Evolutionary conservation across 176 grass and related monocot genomes (phyloP), one percentile per base, ranked within the genome.

Genomic region (Carex cristatella): DNA sequence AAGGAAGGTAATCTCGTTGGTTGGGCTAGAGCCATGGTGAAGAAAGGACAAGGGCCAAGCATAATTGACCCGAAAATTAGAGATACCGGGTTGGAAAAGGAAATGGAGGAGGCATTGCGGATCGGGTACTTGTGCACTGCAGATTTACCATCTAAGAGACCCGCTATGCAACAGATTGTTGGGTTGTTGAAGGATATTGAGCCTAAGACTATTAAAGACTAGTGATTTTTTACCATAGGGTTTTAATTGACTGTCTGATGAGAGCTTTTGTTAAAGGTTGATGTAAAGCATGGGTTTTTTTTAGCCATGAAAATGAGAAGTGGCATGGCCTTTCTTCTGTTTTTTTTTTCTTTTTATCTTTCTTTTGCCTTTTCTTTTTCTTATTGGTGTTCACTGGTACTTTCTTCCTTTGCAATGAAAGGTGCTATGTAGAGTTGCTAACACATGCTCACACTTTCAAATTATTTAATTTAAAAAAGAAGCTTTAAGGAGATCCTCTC

Each of bases 181-280:
- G 96, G 96, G 7, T 87, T 99, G 68, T 86, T 99, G 54, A 99
- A 99, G 90, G 96, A 99, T 89, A 92, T 99, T 32, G 96, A 99
- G 74, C 96, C 96, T 11, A 92, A 90, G 61, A 83, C 53, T 63
- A 51, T 33, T 87, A 88, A 81, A 40, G 42, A 88, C 64, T 76
- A 91, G 59, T 91, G 79, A 88, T 82, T 7, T 46, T 46, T 71
- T 59, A 73, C 19, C 60, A 85, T 55, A 64, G 54, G 56, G 31
- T 79, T 79, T 75, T 83, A 51, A 33, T 83, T 69, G 42, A 56
- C 63, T 69, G 55, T 81, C 81, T 83, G 30, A 83, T 83, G 81
- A 68, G 42, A 57, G 63, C 61, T 69, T 83, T 83, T 83, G 33
- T 81, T 81, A 66, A 66, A 83, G 23, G 35, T n/a, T 83, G 65